Conservation (phyloP, 352 stramenopile genomes). For the Phytophthora meadii region DNA sequence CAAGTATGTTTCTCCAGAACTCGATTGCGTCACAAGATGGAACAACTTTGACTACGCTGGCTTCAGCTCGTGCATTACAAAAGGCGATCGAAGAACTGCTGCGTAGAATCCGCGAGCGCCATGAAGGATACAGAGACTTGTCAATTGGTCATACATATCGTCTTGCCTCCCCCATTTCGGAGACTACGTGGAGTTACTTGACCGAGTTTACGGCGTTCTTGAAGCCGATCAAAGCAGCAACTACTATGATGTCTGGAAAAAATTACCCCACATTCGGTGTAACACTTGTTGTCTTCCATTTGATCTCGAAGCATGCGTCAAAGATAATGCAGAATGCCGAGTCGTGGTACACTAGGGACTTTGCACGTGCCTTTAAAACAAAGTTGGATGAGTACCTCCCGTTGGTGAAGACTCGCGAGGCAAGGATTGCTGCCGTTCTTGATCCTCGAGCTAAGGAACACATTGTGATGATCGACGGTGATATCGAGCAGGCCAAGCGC, state of each 20-base stretch:
- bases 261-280: no score
- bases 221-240: no score
- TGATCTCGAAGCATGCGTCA: no score
- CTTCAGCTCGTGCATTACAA: not conserved
- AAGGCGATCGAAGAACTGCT: not conserved
- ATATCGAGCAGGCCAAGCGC: conserved; percentile 7
- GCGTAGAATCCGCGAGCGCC: conserved; percentile 4
- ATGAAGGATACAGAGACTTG: conserved; percentile 17
- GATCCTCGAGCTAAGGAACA: conserved; percentile 13
- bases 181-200: no score
- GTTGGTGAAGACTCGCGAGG: conserved; percentile 3
- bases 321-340: no score
- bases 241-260: no score
- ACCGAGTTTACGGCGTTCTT: no score
- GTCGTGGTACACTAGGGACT: conserved; percentile 3
- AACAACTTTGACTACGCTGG: not conserved
- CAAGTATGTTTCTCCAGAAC: conserved; percentile 2
- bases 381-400: conserved; percentile 11
- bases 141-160: not conserved
- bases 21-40: not conserved
- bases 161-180: no score
- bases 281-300: no score
- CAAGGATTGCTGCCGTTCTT: conserved; percentile 18
- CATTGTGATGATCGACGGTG: not conserved
- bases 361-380: conserved; percentile 9